Percentiles rank a stretch among this genome's conserved stretches.
phyloP scores from a whole-genome alignment of 2,329 filamentous ascomycete species.

The Sporothrix variecibatus region DNA sequence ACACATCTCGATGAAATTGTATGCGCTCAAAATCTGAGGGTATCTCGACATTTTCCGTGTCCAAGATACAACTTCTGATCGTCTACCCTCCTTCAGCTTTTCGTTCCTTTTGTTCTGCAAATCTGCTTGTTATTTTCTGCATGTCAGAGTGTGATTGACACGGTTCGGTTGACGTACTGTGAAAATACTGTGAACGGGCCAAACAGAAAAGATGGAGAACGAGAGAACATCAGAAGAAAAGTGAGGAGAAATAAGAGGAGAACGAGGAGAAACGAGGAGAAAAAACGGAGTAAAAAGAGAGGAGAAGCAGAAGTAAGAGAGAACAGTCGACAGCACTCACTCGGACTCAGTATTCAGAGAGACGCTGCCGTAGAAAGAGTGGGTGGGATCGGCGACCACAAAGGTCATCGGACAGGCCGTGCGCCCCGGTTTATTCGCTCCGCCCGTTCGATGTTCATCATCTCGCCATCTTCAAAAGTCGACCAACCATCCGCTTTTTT shows the following conservation, averaged over 20 bases:
- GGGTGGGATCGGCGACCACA: neutral
- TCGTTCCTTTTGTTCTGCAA: neutral
- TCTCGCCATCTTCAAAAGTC: neutral
- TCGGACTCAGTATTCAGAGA: neutral
- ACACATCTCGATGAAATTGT: neutral
- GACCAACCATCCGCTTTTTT: neutral
- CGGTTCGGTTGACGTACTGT: neutral
- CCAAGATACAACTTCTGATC: neutral
- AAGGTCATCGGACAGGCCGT: conserved; percentile 18
- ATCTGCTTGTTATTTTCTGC: neutral
- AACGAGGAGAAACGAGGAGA: neutral
- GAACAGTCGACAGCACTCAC: neutral
- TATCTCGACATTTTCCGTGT: neutral
- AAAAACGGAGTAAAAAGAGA: neutral
- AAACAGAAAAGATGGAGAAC: neutral
- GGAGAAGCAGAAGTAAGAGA: neutral
- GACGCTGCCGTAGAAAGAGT: neutral
- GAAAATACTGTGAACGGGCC: neutral
- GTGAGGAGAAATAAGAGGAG: neutral
- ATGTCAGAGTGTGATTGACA: conserved; percentile 7
- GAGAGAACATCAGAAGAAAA: neutral
- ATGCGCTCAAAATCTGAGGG: neutral
- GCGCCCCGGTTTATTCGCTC: conserved; percentile 10
- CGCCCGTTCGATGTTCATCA: neutral
- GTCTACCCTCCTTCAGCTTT: neutral